Conservation (phyloP, 495 filamentous ascomycete genomes). For the Rhizodiscina lignyota region DNA sequence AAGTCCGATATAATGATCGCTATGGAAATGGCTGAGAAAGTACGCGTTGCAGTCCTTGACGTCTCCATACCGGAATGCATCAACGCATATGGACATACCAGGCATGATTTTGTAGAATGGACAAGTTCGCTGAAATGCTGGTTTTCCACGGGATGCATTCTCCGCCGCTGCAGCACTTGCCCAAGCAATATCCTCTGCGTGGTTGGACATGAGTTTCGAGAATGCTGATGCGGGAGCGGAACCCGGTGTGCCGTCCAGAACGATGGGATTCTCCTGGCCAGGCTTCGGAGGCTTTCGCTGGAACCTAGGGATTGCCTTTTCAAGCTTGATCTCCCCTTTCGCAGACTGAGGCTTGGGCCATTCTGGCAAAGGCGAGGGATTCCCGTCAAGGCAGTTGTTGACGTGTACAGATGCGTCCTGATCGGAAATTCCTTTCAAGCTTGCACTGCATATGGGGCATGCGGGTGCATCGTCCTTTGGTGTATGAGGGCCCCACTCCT, state of each 20-base stretch:
- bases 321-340: constrained; percentile 25
- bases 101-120: constrained; percentile 98
- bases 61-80: constrained; percentile 90
- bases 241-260: no score
- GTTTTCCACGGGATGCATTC: constrained; percentile 64
- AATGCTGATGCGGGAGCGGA: constrained; percentile 48
- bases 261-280: constrained; percentile 61
- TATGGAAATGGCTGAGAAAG: constrained; percentile 96
- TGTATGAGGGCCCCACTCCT: no score
- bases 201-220: constrained; percentile 76
- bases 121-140: constrained; percentile 75
- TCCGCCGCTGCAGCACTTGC: constrained; percentile 69
- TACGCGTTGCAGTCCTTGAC: constrained; percentile 87
- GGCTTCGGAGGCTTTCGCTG: constrained; percentile 51
- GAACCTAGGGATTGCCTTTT: constrained; percentile 49
- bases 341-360: constrained; percentile 1
- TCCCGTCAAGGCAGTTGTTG: constrained; percentile 83
- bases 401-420: constrained; percentile 53
- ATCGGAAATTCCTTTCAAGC: constrained; percentile 40
- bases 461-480: constrained; percentile 6
- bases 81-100: constrained; percentile 79
- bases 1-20: constrained; percentile 89
- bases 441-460: constrained; percentile 68
- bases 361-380: constrained; percentile 33
- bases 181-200: constrained; percentile 86